Evolutionary conservation across 192 early-diverging fungal genomes (phyloP).

Genomic region (Coemansia sp.): DNA sequence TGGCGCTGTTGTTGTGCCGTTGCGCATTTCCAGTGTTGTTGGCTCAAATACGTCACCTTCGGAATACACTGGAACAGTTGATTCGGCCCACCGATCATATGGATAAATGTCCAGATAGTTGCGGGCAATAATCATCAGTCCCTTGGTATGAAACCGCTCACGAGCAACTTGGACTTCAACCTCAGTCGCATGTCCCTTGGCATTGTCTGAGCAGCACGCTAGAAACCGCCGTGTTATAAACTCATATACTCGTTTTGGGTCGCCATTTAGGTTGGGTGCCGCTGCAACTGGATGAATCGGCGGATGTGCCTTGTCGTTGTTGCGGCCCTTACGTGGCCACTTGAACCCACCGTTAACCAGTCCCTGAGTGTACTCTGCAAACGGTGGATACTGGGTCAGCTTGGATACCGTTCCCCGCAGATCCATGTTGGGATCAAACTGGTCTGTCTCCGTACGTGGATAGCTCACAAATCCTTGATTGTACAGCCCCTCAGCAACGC

Average conservation of each 20-base stretch:
- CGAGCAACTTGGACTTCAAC: slow-evolving; percentile 67
- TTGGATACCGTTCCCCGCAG: slow-evolving; percentile 63
- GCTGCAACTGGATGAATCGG: slow-evolving; percentile 88
- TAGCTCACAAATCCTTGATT: slow-evolving; percentile 89
- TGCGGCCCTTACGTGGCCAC: slow-evolving; percentile 74
- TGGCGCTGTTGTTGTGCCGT: slow-evolving; percentile 69
- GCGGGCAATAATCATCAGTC: slow-evolving; percentile 73
- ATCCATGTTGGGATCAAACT: slow-evolving; percentile 77
- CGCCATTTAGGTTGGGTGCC: slow-evolving; percentile 58
- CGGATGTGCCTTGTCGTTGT: slow-evolving; percentile 97
- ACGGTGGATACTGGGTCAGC: slow-evolving; percentile 55
- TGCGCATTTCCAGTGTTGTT: slow-evolving; percentile 62
- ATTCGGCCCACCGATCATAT: slow-evolving; percentile 85
- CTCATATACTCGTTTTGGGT: slow-evolving; percentile 79
- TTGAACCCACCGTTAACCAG: slow-evolving; percentile 67
- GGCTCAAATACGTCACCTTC: slow-evolving; percentile 72
- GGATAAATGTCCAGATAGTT: slow-evolving; percentile 94
- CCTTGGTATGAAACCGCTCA: slow-evolving; percentile 71
- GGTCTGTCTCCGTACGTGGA: slow-evolving; percentile 94
- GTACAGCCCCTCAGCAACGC: slow-evolving; percentile 85
- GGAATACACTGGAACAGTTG: slow-evolving; percentile 68
- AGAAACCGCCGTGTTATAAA: slow-evolving; percentile 85
- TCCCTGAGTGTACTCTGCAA: slow-evolving; percentile 55
- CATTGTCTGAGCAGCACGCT: slow-evolving; percentile 89
- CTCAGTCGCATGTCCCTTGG: slow-evolving; percentile 80